A percentile compares a stretch with the other conserved stretches of the same genome.
These are phyloP conservation scores for Trichoderma gamsii DNA, from an alignment of 495 filamentous ascomycete genomes.

Conservation along the genomic window DNA sequence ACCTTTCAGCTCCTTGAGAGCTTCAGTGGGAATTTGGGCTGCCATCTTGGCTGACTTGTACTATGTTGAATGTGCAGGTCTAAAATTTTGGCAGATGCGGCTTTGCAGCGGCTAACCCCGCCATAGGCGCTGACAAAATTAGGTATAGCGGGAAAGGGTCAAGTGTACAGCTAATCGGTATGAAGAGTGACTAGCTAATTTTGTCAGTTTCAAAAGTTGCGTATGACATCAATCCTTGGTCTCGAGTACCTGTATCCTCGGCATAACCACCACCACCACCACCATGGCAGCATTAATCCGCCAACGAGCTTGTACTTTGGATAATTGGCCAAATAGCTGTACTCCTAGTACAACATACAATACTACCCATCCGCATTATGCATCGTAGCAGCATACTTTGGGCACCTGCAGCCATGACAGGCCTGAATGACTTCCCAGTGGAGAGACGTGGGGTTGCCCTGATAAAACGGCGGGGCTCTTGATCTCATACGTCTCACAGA, in stretches of 20 bases:
- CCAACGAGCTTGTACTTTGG: no score
- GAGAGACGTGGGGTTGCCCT: constrained; percentile 6
- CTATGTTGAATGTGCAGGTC: not conserved
- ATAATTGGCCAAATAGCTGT: no score
- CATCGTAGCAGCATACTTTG: no score
- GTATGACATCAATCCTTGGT: constrained; percentile 4
- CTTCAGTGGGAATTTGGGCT: constrained; percentile 45
- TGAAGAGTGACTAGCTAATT: not conserved
- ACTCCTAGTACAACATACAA: no score
- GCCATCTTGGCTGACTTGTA: constrained; percentile 38
- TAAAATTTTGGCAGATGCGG: constrained; percentile 4
- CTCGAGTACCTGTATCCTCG: not conserved
- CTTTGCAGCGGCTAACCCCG: constrained; percentile 8
- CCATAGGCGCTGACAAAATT: constrained; percentile 4
- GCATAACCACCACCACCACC: not conserved
- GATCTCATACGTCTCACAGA: not conserved
- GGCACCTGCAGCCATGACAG: not conserved
- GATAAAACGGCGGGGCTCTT: not conserved
- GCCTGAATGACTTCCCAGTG: not conserved
- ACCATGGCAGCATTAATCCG: no score
- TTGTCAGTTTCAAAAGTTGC: not conserved
- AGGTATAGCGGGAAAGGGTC: not conserved
- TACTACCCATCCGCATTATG: no score
- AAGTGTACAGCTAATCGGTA: not conserved
- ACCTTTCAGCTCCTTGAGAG: constrained; percentile 48